Conservation (phyloP, 768 basidiomycete genomes). For the Lentinus tigrinus region DNA sequence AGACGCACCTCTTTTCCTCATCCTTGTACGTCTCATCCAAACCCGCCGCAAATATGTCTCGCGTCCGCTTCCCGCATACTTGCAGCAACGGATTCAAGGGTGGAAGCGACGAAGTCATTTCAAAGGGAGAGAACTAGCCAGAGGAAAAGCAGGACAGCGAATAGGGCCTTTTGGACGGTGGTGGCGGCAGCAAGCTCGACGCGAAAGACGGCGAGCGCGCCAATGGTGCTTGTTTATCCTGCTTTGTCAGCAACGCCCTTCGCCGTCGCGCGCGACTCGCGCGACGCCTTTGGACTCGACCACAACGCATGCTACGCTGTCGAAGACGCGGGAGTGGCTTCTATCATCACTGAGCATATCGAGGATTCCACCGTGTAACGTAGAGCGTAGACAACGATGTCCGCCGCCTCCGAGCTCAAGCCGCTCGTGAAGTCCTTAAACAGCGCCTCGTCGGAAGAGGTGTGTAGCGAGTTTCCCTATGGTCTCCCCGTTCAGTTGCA, state of each 20-base stretch:
- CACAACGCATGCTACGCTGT: conserved; percentile 11
- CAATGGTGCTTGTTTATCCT: conserved; percentile 6
- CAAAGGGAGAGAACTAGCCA: neutral
- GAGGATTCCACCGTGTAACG: neutral
- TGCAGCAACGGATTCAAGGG: conserved; percentile 66
- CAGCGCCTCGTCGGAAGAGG: conserved; percentile 55
- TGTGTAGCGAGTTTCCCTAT: conserved; percentile 41
- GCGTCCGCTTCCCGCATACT: conserved; percentile 67
- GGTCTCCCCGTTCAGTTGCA: conserved; percentile 35
- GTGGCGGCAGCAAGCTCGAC: conserved; percentile 14
- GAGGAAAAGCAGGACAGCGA: neutral
- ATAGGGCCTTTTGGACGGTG: neutral
- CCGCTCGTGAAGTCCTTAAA: conserved; percentile 80
- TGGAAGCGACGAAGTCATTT: conserved; percentile 51
- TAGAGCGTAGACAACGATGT: conserved; percentile 19
- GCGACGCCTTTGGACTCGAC: neutral
- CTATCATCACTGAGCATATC: neutral
- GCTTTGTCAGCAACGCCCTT: conserved; percentile 9
- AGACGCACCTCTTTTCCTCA: conserved; percentile 67
- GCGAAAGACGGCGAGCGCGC: conserved; percentile 14
- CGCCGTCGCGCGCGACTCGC: neutral
- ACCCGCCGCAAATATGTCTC: conserved; percentile 65
- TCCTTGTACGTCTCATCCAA: conserved; percentile 59
- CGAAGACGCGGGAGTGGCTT: neutral
- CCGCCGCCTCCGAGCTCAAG: conserved; percentile 61